These are phyloP conservation scores for Takashimella koratensis DNA, from an alignment of 1,284 basidiomycete genomes.

Conservation along the genomic window DNA sequence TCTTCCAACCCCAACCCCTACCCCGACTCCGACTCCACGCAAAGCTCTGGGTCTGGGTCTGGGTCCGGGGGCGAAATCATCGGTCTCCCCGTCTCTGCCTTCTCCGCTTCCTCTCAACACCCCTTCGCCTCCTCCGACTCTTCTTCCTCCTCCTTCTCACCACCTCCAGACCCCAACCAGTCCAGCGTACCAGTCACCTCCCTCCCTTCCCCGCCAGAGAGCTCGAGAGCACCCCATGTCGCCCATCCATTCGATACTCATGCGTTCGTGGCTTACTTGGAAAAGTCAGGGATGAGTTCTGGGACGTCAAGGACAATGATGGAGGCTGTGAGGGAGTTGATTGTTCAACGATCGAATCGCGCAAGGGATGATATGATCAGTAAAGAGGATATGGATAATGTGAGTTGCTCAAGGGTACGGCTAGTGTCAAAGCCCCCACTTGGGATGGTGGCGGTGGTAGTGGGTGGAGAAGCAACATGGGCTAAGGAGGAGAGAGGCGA, in stretches of 20 bases:
- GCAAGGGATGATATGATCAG: slow-evolving; percentile 72
- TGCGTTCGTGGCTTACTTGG: slow-evolving; percentile 44
- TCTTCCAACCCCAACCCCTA: too few species aligned
- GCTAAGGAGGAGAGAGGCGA: neutral
- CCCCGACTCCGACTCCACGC: neutral
- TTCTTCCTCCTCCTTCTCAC: neutral
- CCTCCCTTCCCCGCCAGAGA: neutral
- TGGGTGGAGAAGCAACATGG: neutral
- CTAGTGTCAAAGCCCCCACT: neutral
- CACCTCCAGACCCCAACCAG: neutral
- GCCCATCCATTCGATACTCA: slow-evolving; percentile 49
- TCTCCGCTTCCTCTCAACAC: neutral
- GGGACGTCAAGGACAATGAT: slow-evolving; percentile 70
- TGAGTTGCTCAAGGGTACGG: slow-evolving; percentile 50
- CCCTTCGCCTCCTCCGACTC: neutral
- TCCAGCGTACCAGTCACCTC: neutral
- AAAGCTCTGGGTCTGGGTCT: neutral
- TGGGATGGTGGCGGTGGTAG: too few species aligned
- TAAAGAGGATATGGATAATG: slow-evolving; percentile 84
- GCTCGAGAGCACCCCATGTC: neutral
- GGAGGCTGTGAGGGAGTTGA: slow-evolving; percentile 75
- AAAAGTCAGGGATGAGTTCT: slow-evolving; percentile 28
- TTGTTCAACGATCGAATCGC: slow-evolving; percentile 70
- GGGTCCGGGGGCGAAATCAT: neutral
- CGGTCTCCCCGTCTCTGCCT: neutral